Base-by-base conservation (phyloP, 768 basidiomycete genomes). In the Boletellus sp. region DNA sequence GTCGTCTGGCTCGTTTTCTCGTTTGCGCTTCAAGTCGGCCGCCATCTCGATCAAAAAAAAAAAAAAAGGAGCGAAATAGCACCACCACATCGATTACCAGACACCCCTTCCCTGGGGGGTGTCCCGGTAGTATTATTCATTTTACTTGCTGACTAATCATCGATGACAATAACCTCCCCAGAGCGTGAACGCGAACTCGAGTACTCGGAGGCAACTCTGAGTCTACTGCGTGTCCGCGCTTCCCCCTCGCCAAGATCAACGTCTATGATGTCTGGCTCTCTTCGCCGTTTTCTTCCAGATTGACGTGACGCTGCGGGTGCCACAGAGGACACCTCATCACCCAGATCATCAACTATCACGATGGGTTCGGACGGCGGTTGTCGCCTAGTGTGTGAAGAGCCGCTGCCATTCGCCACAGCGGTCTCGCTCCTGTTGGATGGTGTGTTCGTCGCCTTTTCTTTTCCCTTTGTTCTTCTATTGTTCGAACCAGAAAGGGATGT, bases 121-220 rank as follows among this genome's bases (percentile, higher is more conserved):
- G 50, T 48, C 19, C 3, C 28, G 24, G n/a, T 26, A 31, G 7
- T 22, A 34, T 19, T 28, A 28, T 10, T 10, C 28, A 28, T 28
- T 8, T 1, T 7, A 10, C n/a, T n/a, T 10, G 7, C 9, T 33
- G 28, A 7, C 53, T 64, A 71, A 58, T 72, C 71, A 39, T 69
- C 74, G 36, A 79, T 71, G 28, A 78, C 66, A 46, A 79, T 79
- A 6, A 79, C 71, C 7, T 78, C 78, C 15, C 62, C 70, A 1
- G 60, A 39, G 24, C 48, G 48, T 17, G 61, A 24, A n/a, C 42
- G 53, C 6, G 56, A 44, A 34, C 48, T 44, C 33, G 51, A 51
- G 38, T 47, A 48, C 40, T 42, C 57, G 47, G 52, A 35, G 38
- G 42, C 32, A 6, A 49, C 41, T 45, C 53, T 61, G 48, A 26